Conservation (phyloP, 768 basidiomycete species). For the Naganishia randhawae region DNA sequence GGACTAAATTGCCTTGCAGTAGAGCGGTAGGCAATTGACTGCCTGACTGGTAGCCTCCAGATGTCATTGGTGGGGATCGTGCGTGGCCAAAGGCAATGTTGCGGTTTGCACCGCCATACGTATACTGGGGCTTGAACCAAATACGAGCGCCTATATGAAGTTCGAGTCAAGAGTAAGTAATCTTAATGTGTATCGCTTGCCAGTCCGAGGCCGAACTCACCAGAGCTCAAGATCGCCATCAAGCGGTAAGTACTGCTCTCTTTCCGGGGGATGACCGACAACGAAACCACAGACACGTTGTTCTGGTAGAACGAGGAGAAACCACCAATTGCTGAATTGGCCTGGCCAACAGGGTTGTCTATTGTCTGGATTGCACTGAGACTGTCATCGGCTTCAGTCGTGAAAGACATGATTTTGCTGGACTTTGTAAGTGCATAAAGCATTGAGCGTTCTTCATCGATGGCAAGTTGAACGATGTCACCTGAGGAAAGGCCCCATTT, state of each 20-base stretch:
- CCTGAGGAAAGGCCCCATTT: conserved; percentile 59
- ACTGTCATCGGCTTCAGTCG: background rate
- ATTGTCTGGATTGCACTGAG: conserved; percentile 13
- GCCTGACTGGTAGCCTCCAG: conserved; percentile 8
- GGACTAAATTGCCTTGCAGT: conserved; percentile 9
- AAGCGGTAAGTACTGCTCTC: conserved; percentile 15
- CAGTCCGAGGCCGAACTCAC: background rate
- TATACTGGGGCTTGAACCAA: conserved; percentile 12
- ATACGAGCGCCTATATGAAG: background rate
- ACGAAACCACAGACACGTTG: conserved; percentile 4
- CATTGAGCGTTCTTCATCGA: conserved; percentile 66
- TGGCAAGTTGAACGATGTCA: conserved; percentile 64
- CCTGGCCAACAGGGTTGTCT: conserved; percentile 17
- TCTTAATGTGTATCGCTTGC: no score
- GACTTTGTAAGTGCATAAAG: conserved; percentile 73
- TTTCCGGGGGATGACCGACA: conserved; percentile 9
- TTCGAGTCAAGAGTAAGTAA: background rate
- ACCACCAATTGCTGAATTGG: conserved; percentile 9
- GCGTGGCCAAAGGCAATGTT: conserved; percentile 18
- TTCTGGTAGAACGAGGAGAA: conserved; percentile 10
- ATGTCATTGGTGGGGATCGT: conserved; percentile 9
- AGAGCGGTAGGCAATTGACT: conserved; percentile 5
- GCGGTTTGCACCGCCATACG: conserved; percentile 11
- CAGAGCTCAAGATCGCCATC: conserved; percentile 16
- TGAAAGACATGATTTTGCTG: conserved; percentile 55